Base-by-base conservation (phyloP, 129 eudicot genomes). In the Arctium minus region DNA sequence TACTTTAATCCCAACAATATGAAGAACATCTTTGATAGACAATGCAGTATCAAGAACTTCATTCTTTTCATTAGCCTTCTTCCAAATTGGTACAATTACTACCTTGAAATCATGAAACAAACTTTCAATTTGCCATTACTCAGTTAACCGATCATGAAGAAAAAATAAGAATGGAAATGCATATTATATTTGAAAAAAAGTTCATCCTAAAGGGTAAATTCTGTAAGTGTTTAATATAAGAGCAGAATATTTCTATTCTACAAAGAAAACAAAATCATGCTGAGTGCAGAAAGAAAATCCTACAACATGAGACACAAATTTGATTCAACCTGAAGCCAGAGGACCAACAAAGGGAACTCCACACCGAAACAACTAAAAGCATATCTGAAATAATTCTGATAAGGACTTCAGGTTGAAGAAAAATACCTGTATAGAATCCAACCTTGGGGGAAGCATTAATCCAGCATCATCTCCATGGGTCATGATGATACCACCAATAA, bases 401-500 rank as follows among this genome's bases (percentile, higher is more conserved):
- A 69, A 40, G 70, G 65, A 35, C 36, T 30, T 73, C 42, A 79
- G 9, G 72, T n/a, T 75, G 75, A 77, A 72, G 68, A 37, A 37
- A 15, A 31, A 46, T 88, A 92, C 98, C 97, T 95, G 97, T 37
- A 91, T 76, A 67, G 98, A 95, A 9, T 98, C 99, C 85, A 93
- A 74, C 79, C 87, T 93, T 17, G 99, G 98, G 10, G 99, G 98
- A 65, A 96, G 97, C 94, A 96, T 86, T 88, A 96, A 87, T 74
- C 99, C 99, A 81, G 89, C 86, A 82, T 96, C 98, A 86, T 96
- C 97, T 4, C 98, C 97, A 87, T 93, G 92, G 69, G 97, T 93
- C 99, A 96, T 96, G 60, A 96, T 96, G 40, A 96, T 96, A 80
- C 98, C 99, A 74, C 99, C 99, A 72, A 96, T 87, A 87, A 96